phyloP scores from a whole-genome alignment of 75 land plant species.

The Selaginella tamariscina region DNA sequence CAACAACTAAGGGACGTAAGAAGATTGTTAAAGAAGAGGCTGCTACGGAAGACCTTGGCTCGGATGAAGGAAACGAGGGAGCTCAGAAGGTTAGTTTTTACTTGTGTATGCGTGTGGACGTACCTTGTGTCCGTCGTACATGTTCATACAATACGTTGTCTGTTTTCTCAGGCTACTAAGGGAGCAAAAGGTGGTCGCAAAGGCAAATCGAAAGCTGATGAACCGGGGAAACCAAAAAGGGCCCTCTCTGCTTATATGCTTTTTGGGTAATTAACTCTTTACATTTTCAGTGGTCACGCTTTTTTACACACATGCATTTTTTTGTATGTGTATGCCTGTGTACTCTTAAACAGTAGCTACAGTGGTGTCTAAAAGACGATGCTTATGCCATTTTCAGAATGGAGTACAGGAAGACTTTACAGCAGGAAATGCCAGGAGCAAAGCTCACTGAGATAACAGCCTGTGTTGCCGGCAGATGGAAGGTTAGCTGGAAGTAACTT shows the following conservation, averaged over 20 bases:
- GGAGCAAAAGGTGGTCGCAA: neutral
- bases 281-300: no score
- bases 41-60: no score
- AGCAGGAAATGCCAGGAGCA: neutral
- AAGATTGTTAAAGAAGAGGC: no score
- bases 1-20: no score
- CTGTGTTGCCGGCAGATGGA: neutral
- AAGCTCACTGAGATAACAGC: neutral
- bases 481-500: neutral
- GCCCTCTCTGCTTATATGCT: neutral
- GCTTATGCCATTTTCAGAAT: neutral
- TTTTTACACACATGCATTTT: no score
- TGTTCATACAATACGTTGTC: neutral
- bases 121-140: no score
- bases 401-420: neutral
- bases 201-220: neutral
- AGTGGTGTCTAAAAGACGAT: no score
- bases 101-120: no score
- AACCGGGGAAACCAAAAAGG: neutral
- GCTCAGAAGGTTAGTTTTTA: no score
- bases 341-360: no score
- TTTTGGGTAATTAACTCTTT: neutral
- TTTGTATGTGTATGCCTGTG: no score
- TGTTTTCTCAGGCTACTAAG: neutral
- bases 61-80: no score